Conservation (phyloP, 2,329 filamentous ascomycete genomes). For the Stachybotrys elegans region DNA sequence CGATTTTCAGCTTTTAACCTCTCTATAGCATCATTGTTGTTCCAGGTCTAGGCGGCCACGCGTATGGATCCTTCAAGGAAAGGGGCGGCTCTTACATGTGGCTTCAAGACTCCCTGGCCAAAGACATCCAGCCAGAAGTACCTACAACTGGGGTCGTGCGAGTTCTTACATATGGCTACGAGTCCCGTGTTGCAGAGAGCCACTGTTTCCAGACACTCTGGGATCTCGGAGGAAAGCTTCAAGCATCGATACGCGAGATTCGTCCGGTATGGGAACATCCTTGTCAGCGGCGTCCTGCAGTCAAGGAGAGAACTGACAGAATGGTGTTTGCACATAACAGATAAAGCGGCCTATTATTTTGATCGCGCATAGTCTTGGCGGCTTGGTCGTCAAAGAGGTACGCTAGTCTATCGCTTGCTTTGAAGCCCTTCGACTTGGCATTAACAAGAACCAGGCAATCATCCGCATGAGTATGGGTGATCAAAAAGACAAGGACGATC, state of each 20-base stretch:
- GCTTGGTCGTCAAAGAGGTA: conserved; percentile 6
- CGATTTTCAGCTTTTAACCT: not conserved
- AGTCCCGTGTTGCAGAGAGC: conserved; percentile 11
- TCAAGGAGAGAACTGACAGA: not conserved
- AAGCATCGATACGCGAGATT: not conserved
- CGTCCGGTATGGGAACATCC: not conserved
- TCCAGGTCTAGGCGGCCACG: conserved; percentile 17
- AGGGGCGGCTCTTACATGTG: conserved; percentile 18
- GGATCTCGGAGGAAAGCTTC: conserved; percentile 1
- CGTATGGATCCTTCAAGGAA: conserved; percentile 23
- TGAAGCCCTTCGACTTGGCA: not conserved
- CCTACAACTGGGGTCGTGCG: conserved; percentile 6
- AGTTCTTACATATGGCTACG: conserved; percentile 21
- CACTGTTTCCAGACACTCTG: conserved; percentile 6
- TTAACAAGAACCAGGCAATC: not conserved
- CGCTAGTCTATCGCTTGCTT: not conserved
- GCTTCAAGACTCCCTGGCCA: conserved; percentile 18
- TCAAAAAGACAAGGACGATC: not conserved
- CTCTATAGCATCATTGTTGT: conserved; percentile 6
- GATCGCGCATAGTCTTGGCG: conserved; percentile 6
- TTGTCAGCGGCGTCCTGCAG: not conserved
- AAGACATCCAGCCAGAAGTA: conserved; percentile 10
- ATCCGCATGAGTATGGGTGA: not conserved
- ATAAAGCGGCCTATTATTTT: conserved; percentile 1
- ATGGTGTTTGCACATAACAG: not conserved